Percentiles rank a stretch among this genome's conserved stretches.
Conservation (phyloP, 495 filamentous ascomycete genomes). For the Lindgomyces ingoldianus region DNA sequence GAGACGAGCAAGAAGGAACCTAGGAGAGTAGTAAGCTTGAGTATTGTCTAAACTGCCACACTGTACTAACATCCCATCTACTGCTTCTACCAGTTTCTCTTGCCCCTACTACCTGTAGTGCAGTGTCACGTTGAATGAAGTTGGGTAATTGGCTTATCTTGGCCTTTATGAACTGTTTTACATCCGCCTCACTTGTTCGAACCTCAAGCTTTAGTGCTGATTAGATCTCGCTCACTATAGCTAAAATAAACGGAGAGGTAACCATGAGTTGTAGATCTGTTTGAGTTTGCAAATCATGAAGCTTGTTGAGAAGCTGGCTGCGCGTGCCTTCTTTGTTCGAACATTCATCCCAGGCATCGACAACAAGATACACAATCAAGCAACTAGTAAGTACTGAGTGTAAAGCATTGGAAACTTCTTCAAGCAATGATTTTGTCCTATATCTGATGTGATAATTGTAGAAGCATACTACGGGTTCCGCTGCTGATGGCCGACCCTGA, state of each 20-base stretch:
- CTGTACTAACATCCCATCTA: slow-evolving; percentile 35
- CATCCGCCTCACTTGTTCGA: slow-evolving; percentile 28
- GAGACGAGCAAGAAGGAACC: slow-evolving; percentile 59
- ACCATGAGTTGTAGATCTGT: slow-evolving; percentile 33
- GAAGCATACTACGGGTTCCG: not conserved
- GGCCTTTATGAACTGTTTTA: slow-evolving; percentile 25
- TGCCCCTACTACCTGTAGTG: slow-evolving; percentile 8
- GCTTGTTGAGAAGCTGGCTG: slow-evolving; percentile 36
- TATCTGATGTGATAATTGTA: not conserved
- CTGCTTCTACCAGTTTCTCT: slow-evolving; percentile 20
- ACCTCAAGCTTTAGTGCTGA: slow-evolving; percentile 21
- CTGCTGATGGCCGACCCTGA: slow-evolving; percentile 32
- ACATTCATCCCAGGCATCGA: slow-evolving; percentile 54
- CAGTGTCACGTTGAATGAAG: slow-evolving; percentile 10
- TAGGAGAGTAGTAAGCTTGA: slow-evolving; percentile 11
- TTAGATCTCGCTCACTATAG: slow-evolving; percentile 23
- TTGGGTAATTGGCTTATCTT: slow-evolving; percentile 16
- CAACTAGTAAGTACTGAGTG: slow-evolving; percentile 33
- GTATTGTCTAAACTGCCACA: not conserved
- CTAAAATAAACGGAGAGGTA: slow-evolving; percentile 32
- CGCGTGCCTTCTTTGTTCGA: slow-evolving; percentile 27
- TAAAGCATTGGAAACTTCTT: slow-evolving; percentile 32
- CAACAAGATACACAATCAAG: slow-evolving; percentile 46
- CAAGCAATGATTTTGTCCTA: not conserved
- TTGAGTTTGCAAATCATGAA: slow-evolving; percentile 40